A percentile compares a stretch with the other conserved stretches of the same genome.
phyloP scores from a whole-genome alignment of 2,329 filamentous ascomycete species.

The Scedosporium aurantiacum region DNA sequence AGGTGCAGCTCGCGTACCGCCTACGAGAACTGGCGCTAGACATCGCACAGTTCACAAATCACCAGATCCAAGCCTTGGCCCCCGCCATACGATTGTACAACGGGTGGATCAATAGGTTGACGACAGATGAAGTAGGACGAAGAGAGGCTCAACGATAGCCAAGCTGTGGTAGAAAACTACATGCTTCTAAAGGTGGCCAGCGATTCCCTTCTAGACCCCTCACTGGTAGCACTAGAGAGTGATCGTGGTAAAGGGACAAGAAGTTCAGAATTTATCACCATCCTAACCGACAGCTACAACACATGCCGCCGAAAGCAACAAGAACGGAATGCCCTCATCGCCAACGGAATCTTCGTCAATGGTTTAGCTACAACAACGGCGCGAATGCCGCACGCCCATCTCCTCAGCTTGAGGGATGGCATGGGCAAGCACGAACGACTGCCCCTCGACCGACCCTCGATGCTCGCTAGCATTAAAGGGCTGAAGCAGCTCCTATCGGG shows the following conservation, averaged over 20 bases:
- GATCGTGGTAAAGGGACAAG: not conserved
- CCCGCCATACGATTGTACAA: too few relatives aligned
- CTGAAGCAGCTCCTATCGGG: not conserved
- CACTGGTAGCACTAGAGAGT: not conserved
- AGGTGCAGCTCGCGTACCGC: not conserved
- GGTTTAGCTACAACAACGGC: not conserved
- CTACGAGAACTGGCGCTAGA: not conserved
- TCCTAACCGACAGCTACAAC: not conserved
- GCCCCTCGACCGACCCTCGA: not conserved
- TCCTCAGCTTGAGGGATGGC: not conserved
- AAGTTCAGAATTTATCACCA: not conserved
- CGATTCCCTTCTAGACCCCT: not conserved
- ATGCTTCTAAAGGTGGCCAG: not conserved
- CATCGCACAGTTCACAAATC: not conserved
- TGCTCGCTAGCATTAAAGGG: not conserved
- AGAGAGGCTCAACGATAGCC: not conserved
- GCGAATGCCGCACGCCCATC: not conserved
- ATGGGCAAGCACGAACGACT: not conserved
- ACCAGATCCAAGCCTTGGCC: not conserved
- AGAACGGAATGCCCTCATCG: not conserved
- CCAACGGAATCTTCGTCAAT: not conserved
- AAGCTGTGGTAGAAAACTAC: not conserved
- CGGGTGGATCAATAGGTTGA: not conserved
- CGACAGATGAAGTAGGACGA: not conserved
- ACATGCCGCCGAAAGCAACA: not conserved